Evolutionary conservation across 2,329 filamentous ascomycete genomes (phyloP).

Genomic region (Annulohypoxylon truncatum): DNA sequence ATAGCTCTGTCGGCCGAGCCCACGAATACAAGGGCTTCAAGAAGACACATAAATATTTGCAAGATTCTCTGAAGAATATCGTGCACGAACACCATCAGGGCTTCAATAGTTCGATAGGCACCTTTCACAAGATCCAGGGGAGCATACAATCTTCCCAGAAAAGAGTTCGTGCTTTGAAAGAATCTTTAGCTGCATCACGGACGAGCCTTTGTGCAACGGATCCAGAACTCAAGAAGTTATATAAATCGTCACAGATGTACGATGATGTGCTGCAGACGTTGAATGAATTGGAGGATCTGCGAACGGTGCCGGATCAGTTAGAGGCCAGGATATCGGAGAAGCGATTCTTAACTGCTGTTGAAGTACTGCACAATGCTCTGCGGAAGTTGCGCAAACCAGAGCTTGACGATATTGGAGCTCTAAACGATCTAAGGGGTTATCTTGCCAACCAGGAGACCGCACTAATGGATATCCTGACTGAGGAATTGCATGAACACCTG

Average conservation of each 20-base stretch:
- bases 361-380: conserved; percentile 88
- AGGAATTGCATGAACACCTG: conserved; percentile 95
- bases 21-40: conserved; percentile 89
- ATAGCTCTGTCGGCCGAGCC: conserved; percentile 90
- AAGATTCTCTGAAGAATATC: conserved; percentile 90
- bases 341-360: conserved; percentile 90
- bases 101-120: conserved; percentile 98
- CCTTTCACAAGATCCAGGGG: conserved; percentile 97
- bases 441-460: conserved; percentile 92
- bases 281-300: conserved; percentile 86
- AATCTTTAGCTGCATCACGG: conserved; percentile 84
- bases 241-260: conserved; percentile 87
- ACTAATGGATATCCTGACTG: conserved; percentile 93
- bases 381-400: conserved; percentile 87
- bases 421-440: conserved; percentile 87
- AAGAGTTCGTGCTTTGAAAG: conserved; percentile 83
- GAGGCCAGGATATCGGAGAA: conserved; percentile 97
- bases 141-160: conserved; percentile 91
- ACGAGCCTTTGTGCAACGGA: conserved; percentile 84
- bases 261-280: conserved; percentile 89
- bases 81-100: conserved; percentile 99
- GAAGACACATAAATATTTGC: conserved; percentile 86
- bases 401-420: conserved; percentile 88
- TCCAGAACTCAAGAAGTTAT: conserved; percentile 90
- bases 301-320: conserved; percentile 88